phyloP scores from a whole-genome alignment of 768 basidiomycete genomes.

The Clavulina sp. region DNA sequence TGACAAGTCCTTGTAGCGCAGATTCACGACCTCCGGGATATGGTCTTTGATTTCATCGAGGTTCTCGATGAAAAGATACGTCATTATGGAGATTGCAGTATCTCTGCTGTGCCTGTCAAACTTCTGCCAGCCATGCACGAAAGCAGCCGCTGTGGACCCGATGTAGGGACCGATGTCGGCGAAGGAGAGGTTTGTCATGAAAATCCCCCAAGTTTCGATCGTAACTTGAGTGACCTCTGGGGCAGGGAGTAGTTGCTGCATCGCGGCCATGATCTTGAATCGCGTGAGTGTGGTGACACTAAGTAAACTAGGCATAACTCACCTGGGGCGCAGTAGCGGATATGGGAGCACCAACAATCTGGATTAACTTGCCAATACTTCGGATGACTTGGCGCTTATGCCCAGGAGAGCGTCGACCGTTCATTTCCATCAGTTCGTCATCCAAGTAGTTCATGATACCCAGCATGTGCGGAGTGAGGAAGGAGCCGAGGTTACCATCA shows the following conservation, averaged over 20 bases:
- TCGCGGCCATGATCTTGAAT: conserved; percentile 78
- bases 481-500: conserved; percentile 26
- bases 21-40: conserved; percentile 64
- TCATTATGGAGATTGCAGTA: conserved; percentile 40
- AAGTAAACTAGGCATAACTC: conserved; percentile 11
- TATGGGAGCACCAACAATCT: conserved; percentile 50
- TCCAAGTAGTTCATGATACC: conserved; percentile 74
- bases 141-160: conserved; percentile 71
- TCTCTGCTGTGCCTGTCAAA: conserved; percentile 36
- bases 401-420: conserved; percentile 50
- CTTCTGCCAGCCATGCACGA: conserved; percentile 58
- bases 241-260: conserved; percentile 74
- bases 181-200: conserved; percentile 48
- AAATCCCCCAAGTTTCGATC: conserved; percentile 60
- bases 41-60: conserved; percentile 34
- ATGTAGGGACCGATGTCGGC: conserved; percentile 67
- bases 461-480: conserved; percentile 62
- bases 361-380: conserved; percentile 57
- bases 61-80: conserved; percentile 51
- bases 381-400: conserved; percentile 65
- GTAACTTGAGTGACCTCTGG: conserved; percentile 63
- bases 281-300: not conserved
- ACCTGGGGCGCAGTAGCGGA: conserved; percentile 78
- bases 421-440: conserved; percentile 69
- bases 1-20: conserved; percentile 45